Conservation (phyloP, 345 rosid species). For the Eucalyptus cladocalyx region DNA sequence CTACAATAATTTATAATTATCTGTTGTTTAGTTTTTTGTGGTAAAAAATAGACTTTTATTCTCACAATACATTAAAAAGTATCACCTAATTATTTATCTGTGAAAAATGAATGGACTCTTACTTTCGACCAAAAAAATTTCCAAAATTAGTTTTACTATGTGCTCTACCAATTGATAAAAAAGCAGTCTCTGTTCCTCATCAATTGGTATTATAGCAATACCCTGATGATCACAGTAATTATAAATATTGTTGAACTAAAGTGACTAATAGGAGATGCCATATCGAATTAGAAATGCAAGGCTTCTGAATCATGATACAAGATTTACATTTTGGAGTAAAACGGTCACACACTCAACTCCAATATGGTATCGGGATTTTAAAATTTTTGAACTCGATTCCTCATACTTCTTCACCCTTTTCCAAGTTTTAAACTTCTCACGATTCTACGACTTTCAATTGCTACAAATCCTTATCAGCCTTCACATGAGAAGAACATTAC, state of each 20-base stretch:
- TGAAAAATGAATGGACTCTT: not conserved
- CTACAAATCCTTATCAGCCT: not conserved
- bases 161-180: not conserved
- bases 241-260: not conserved
- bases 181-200: not conserved
- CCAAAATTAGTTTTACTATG: not conserved
- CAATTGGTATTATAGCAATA: not conserved
- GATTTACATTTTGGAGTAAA: not conserved
- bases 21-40: fast-evolving
- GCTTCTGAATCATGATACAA: not conserved
- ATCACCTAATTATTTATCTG: too few species aligned
- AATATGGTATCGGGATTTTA: not conserved
- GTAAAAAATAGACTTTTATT: too few species aligned
- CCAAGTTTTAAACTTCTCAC: not conserved
- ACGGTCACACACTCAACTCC: not conserved
- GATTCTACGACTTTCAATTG: not conserved
- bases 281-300: not conserved
- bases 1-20: too few species aligned
- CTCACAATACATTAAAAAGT: too few species aligned
- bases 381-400: not conserved
- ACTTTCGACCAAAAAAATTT: not conserved
- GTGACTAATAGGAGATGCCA: not conserved
- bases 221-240: not conserved
- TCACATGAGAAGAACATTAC: not conserved
- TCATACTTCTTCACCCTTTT: not conserved